Evolutionary conservation across 148 eudicot genomes (phyloP), one percentile per base, ranked within the genome.

Genomic region (Cornus suecica): DNA sequence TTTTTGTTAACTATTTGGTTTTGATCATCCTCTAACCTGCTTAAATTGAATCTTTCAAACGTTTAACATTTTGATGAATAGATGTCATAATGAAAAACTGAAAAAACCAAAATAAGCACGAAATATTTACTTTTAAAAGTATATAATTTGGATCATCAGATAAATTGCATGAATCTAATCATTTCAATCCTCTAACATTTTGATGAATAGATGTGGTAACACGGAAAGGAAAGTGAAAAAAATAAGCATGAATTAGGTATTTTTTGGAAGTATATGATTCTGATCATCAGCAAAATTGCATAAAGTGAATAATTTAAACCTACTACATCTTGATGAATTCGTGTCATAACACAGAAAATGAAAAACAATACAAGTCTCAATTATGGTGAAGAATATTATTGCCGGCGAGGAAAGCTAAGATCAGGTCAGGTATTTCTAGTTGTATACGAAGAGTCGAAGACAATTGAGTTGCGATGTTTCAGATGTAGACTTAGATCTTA

Each of bases 341-440:
- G 15, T 71, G 15, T 58, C 11, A 76, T 60, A 27, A 70, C 48
- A 28, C 51, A 37, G 3, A 68, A 54, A 31, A 23, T 6, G 16
- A 4, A 31, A 24, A 56, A 14, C n/a, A n/a, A n/a, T n/a, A n/a
- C n/a, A n/a, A n/a, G n/a, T n/a, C n/a, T n/a, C n/a, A n/a, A n/a
- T n/a, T n/a, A 11, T 45, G 14, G 42, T 62, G 8, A 73, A 11
- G 62, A 61, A n/a, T n/a, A 24, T 71, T 54, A 22, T 32, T 15
- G 10, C 8, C 52, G 61, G 16, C 22, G 37, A 22, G 5, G 2
- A 0, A 10, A 72, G 1, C 10, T 7, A 37, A 37, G 9, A n/a
- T 31, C n/a, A 72, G 75, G 32, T 61, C 67, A 37, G 34, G 7
- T 37, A 37, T 37, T 37, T 37, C 42, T 60, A 30, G 29, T 77